Base-by-base conservation (phyloP, 441 rosid species). In the Raphanus hybrid region DNA sequence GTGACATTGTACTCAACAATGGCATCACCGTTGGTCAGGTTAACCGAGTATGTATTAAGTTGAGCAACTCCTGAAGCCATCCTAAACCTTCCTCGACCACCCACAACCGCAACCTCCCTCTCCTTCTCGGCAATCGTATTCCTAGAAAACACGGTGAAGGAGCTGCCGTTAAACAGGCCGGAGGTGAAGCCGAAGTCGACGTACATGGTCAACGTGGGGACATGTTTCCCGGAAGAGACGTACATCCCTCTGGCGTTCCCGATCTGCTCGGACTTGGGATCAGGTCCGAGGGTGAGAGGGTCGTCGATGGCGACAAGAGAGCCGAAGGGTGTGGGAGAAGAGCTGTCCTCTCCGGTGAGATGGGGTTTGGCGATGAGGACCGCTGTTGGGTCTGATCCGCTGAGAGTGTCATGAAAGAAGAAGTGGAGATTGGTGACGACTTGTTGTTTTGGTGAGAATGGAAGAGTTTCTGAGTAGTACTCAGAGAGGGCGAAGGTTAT, bases 51-150 rank as follows among this genome's bases (percentile, higher is more conserved):
- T n/a, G 90, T 86, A 20, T 82, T 83, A 4, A 84, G 80, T 2
- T 20, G 32, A 9, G 85, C 89, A 74, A 77, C 82, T 54, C 89
- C 88, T 61, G 67, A 78, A 0, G 92, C 90, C 84, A 85, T 61
- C 75, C 86, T 73, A 61, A 90, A 90, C 67, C 70, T 18, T 26
- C 91, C 90, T 45, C 89, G 74, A 6, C 90, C 92, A 0, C 92
- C 88, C 12, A 86, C 87, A 16, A 88, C 83, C 5, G 90, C 86
- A 67, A 88, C 71, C 74, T 88, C 94, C 3, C 90, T 85, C n/a
- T 75, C 69, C 11, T 76, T 81, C 16, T 86, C 82, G 12, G 16
- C 3, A 1, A 79, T 76, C 5, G 87, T 69, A 57, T 88, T 85
- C 77, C 85, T 80, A 8, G 82, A 80, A 8, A 74, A 75, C 64